These are phyloP conservation scores for Diaporthe sp. DNA, from an alignment of 2,329 filamentous ascomycete genomes.

Conservation along the genomic window DNA sequence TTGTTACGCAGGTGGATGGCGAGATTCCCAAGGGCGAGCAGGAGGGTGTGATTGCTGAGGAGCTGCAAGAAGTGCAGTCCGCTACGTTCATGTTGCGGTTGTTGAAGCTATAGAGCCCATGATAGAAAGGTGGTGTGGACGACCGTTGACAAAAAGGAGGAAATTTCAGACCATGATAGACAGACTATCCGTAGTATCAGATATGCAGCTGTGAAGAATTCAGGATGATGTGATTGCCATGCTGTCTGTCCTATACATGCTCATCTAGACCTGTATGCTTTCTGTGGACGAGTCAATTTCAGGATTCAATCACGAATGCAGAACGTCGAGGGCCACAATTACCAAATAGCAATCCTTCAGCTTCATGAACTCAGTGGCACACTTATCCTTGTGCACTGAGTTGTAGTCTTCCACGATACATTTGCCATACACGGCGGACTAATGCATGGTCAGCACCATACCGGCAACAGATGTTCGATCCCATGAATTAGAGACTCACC, in stretches of 20 bases:
- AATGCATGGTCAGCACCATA: slow-evolving; percentile 18
- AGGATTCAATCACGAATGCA: background rate
- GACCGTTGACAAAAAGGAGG: background rate
- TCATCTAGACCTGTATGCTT: slow-evolving; percentile 37
- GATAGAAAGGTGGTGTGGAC: background rate
- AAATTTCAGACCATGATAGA: slow-evolving; percentile 12
- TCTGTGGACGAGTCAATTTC: slow-evolving; percentile 25
- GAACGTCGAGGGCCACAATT: slow-evolving; percentile 46
- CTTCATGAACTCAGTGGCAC: slow-evolving; percentile 83
- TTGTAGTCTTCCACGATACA: slow-evolving; percentile 94
- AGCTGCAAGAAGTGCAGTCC: slow-evolving; percentile 88
- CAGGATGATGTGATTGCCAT: background rate
- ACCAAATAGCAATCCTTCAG: slow-evolving; percentile 92
- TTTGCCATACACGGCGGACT: slow-evolving; percentile 91
- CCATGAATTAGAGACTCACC: slow-evolving; percentile 50
- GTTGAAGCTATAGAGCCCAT: slow-evolving; percentile 35
- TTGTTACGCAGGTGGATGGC: slow-evolving; percentile 70
- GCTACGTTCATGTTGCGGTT: slow-evolving; percentile 77
- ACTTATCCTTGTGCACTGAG: slow-evolving; percentile 91
- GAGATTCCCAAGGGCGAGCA: slow-evolving; percentile 63
- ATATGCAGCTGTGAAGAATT: background rate
- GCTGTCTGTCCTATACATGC: background rate
- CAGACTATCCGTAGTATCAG: background rate
- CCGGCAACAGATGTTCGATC: background rate
- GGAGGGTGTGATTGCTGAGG: slow-evolving; percentile 78